Conservation (phyloP, 73 alveolate species). For the Paraurostyla sp. region DNA sequence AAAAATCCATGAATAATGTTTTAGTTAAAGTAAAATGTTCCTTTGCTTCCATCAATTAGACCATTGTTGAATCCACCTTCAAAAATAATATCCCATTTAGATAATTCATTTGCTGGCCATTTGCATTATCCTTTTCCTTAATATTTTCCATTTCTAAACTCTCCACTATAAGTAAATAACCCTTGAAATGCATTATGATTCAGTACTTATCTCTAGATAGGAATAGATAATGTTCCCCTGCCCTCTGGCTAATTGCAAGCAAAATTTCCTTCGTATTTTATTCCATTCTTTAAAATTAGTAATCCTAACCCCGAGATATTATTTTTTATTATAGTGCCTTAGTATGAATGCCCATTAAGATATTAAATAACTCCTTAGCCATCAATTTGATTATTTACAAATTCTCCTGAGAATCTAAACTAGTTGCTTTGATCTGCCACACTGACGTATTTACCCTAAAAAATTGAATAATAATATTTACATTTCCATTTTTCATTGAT, state of each 20-base stretch:
- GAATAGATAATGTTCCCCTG: neutral
- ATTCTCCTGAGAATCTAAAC: constrained; percentile 27
- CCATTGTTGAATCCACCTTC: neutral
- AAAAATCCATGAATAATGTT: constrained; percentile 21
- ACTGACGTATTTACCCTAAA: constrained; percentile 43
- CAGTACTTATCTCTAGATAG: neutral
- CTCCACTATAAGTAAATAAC: neutral
- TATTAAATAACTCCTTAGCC: constrained; percentile 5
- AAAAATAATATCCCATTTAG: neutral
- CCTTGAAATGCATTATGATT: neutral
- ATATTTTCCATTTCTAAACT: neutral
- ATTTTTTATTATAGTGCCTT: neutral
- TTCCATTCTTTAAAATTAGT: constrained; percentile 6
- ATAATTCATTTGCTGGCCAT: neutral
- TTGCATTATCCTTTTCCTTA: neutral
- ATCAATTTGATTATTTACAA: neutral
- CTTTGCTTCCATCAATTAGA: constrained; percentile 41
- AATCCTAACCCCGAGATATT: constrained; percentile 1
- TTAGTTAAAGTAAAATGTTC: constrained; percentile 3
- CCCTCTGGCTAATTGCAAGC: neutral
- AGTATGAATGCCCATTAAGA: constrained; percentile 23
- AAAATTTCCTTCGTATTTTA: constrained; percentile 13
- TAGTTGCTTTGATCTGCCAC: neutral
- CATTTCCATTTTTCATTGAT: constrained; percentile 11
- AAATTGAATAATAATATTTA: neutral